Evolutionary conservation across 305 asterid species (phyloP).

Genomic region (Fraxinus xanthoxyloides): DNA sequence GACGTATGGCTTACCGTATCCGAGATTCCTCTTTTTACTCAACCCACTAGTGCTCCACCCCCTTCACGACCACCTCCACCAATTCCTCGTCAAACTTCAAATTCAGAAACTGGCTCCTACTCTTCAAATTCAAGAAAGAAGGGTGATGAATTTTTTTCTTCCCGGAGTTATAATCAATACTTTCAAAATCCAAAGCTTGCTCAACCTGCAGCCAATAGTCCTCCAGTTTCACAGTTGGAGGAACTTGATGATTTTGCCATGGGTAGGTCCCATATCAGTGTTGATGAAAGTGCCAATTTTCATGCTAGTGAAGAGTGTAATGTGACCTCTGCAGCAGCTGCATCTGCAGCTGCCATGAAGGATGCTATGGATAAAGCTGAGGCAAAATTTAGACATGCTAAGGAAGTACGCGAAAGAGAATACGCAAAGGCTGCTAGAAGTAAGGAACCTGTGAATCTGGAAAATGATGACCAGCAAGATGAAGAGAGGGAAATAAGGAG

Average conservation of each 20-base stretch:
- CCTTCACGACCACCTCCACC: conserved; percentile 99
- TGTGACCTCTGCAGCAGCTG: conserved; percentile 81
- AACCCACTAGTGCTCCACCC: conserved; percentile 87
- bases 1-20: conserved; percentile 86
- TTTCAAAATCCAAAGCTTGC: conserved; percentile 49
- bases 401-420: conserved; percentile 96
- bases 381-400: conserved; percentile 94
- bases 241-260: conserved; percentile 87
- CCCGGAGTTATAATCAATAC: conserved; percentile 45
- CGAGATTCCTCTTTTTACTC: conserved; percentile 89
- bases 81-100: conserved; percentile 61
- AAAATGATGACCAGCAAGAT: conserved; percentile 54
- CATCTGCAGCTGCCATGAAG: conserved; percentile 98
- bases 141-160: conserved; percentile 55
- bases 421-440: conserved; percentile 72
- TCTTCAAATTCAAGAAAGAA: conserved; percentile 57
- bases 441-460: conserved; percentile 55
- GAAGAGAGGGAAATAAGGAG: conserved; percentile 76
- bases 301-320: conserved; percentile 58
- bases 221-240: conserved; percentile 73
- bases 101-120: conserved; percentile 46
- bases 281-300: conserved; percentile 46
- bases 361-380: conserved; percentile 99
- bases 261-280: conserved; percentile 57
- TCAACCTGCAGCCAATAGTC: conserved; percentile 48